phyloP scores from a whole-genome alignment of 2,329 filamentous ascomycete species.

The Grosmannia clavigera region DNA sequence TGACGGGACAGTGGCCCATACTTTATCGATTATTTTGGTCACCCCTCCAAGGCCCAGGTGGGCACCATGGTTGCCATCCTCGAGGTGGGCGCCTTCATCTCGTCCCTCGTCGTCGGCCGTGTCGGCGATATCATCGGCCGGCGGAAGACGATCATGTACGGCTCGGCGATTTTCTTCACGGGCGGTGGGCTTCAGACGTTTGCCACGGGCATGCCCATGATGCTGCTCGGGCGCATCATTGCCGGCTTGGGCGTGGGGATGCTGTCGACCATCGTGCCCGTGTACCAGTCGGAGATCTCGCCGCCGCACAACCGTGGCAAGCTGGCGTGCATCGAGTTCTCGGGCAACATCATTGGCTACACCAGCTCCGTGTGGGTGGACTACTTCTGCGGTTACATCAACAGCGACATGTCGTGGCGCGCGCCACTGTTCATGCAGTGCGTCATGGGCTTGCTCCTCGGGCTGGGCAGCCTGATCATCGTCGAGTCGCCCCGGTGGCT shows the following conservation, averaged over 20 bases:
- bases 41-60: constrained; percentile 75
- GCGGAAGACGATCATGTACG: constrained; percentile 82
- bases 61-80: constrained; percentile 97
- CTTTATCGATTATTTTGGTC: constrained; percentile 86
- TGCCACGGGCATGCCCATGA: constrained; percentile 75
- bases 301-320: constrained; percentile 93
- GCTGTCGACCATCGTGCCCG: constrained; percentile 81
- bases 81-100: constrained; percentile 83
- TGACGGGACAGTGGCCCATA: constrained; percentile 52
- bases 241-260: constrained; percentile 80
- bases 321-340: constrained; percentile 94
- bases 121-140: constrained; percentile 88
- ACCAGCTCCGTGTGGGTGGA: constrained; percentile 97
- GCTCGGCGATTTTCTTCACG: constrained; percentile 73
- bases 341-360: constrained; percentile 92
- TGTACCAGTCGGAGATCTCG: constrained; percentile 91
- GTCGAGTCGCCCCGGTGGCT: constrained; percentile 97
- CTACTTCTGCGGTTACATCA: constrained; percentile 88
- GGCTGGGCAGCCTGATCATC: constrained; percentile 77
- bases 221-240: constrained; percentile 72
- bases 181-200: constrained; percentile 79
- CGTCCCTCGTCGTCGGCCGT: constrained; percentile 74
- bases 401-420: constrained; percentile 79
- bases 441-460: constrained; percentile 80
- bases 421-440: constrained; percentile 86